Conservation (phyloP, 1,284 basidiomycete genomes). For the Veloporphyrellus conicus region DNA sequence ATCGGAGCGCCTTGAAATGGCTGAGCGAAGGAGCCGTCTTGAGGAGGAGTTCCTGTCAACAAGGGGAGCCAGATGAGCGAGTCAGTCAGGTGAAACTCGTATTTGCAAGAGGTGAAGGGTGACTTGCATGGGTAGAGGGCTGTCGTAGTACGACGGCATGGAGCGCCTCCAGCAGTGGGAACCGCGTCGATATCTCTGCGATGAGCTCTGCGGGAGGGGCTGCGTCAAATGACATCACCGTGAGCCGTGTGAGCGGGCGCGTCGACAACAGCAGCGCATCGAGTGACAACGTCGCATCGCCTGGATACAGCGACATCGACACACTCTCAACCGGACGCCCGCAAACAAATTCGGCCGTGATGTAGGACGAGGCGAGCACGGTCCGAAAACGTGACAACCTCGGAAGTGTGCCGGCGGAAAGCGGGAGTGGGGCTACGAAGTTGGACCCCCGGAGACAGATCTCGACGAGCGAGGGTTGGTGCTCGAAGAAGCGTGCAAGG, state of each 20-base stretch:
- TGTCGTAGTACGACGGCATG: constrained; percentile 52
- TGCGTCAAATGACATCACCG: constrained; percentile 54
- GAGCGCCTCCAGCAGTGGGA: constrained; percentile 50
- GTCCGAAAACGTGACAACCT: constrained; percentile 47
- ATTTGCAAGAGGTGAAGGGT: neutral
- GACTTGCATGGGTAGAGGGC: constrained; percentile 42
- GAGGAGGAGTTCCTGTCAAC: constrained; percentile 31
- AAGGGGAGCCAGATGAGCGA: neutral
- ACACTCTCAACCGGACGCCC: constrained; percentile 49
- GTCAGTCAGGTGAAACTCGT: neutral
- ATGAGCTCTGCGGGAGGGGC: constrained; percentile 42
- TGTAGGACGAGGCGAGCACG: constrained; percentile 46
- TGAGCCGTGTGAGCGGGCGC: constrained; percentile 44
- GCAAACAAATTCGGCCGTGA: constrained; percentile 44
- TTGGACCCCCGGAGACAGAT: constrained; percentile 51
- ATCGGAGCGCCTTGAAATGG: constrained; percentile 35
- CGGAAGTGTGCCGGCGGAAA: constrained; percentile 45
- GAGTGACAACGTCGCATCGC: constrained; percentile 36
- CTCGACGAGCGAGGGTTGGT: constrained; percentile 46
- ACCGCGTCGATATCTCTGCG: constrained; percentile 41
- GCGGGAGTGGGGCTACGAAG: constrained; percentile 23
- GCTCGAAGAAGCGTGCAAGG: constrained; percentile 50
- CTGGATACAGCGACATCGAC: constrained; percentile 50
- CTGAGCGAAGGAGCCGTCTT: constrained; percentile 26
- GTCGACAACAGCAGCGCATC: constrained; percentile 43